These are phyloP conservation scores for Linnemannia zychae DNA, from an alignment of 192 early-diverging fungal species.

Conservation along the genomic window DNA sequence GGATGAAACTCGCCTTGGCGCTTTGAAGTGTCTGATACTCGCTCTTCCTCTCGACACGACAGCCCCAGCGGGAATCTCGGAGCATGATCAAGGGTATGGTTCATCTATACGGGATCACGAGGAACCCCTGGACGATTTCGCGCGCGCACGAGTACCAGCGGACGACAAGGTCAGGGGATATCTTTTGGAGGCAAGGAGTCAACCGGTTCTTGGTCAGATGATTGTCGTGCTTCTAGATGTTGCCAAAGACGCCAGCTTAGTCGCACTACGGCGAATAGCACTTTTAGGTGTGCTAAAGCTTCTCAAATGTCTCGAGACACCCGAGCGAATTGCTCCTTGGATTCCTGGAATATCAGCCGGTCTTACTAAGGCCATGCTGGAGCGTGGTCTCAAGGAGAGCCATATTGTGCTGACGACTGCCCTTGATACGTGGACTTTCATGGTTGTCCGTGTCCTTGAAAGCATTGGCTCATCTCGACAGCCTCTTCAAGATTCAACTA, in stretches of 20 bases:
- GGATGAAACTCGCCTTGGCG: slow-evolving; percentile 37
- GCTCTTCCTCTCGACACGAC: slow-evolving; percentile 21
- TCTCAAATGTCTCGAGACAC: slow-evolving; percentile 22
- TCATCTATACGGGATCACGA: background rate
- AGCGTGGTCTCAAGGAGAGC: slow-evolving; percentile 44
- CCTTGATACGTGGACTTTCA: slow-evolving; percentile 37
- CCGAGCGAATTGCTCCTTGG: slow-evolving; percentile 17
- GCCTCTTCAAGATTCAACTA: background rate
- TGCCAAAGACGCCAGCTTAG: slow-evolving; percentile 22
- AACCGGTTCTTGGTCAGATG: slow-evolving; percentile 13
- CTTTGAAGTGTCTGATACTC: slow-evolving; percentile 30
- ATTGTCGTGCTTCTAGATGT: slow-evolving; percentile 27
- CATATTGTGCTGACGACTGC: slow-evolving; percentile 18
- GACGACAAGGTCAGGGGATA: slow-evolving; percentile 21
- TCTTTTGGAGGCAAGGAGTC: slow-evolving; percentile 8
- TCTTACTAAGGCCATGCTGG: slow-evolving; percentile 19
- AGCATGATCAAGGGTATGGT: background rate
- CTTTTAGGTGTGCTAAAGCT: slow-evolving; percentile 38
- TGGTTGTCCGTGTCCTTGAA: slow-evolving; percentile 20
- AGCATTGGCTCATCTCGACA: background rate
- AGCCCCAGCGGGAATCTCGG: background rate
- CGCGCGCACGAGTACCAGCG: background rate
- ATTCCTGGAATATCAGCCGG: slow-evolving; percentile 36
- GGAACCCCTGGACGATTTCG: background rate
- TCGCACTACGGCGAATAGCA: slow-evolving; percentile 17